Percentiles rank a stretch among this genome's conserved stretches.
phyloP scores from a whole-genome alignment of 2,329 filamentous ascomycete species.

The Diaporthe longicolla region DNA sequence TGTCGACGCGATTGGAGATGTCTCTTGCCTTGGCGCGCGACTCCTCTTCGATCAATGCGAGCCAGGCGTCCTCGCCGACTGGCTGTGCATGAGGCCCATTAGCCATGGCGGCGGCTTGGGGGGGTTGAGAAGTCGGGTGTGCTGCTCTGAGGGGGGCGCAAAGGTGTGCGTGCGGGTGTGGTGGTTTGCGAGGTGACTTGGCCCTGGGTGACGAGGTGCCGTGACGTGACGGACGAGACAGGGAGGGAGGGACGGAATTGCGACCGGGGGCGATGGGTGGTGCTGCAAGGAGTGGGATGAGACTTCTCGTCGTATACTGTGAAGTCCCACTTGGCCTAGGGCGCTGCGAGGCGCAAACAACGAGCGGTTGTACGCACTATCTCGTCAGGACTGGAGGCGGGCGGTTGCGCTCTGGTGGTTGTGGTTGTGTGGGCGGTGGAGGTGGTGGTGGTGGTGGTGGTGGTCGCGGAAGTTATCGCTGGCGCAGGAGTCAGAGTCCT shows the following conservation, averaged over 20 bases:
- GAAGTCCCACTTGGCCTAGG: conserved; percentile 31
- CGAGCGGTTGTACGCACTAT: conserved; percentile 18
- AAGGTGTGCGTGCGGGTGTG: conserved; percentile 2
- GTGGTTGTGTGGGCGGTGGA: background rate
- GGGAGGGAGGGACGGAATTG: background rate
- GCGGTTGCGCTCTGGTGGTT: conserved; percentile 30
- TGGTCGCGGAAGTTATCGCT: background rate
- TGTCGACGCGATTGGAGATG: conserved; percentile 76
- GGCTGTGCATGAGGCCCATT: conserved; percentile 57
- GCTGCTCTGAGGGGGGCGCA: background rate
- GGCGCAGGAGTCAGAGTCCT: conserved; percentile 32
- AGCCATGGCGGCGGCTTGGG: conserved; percentile 55
- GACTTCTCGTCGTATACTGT: conserved; percentile 36
- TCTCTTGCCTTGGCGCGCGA: conserved; percentile 68
- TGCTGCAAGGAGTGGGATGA: conserved; percentile 33
- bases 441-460: conserved; percentile 12
- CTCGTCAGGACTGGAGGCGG: background rate
- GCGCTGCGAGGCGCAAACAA: conserved; percentile 33
- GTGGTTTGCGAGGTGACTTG: conserved; percentile 10
- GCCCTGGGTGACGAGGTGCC: background rate
- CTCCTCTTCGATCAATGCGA: conserved; percentile 82
- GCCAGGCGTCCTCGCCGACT: conserved; percentile 83
- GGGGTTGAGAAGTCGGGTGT: background rate
- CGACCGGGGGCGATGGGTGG: conserved; percentile 11
- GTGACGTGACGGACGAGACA: conserved; percentile 17